Conservation (phyloP, 306 rosid genomes). For the Citrullus colocynthis region DNA sequence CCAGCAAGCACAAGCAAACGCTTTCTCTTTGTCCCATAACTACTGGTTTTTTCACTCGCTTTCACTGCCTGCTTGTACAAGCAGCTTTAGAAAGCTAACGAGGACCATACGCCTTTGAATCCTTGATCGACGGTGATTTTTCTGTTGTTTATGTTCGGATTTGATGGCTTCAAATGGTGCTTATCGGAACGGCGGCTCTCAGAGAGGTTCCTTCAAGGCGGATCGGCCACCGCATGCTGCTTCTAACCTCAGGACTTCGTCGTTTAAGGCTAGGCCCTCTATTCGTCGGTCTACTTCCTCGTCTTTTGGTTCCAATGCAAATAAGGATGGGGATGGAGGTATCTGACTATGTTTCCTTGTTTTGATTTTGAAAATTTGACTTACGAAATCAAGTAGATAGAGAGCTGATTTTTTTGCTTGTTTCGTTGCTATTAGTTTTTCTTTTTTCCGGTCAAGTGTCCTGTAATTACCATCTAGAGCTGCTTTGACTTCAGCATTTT, state of each 20-base stretch:
- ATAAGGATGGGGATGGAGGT: conserved; percentile 32
- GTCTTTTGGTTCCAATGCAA: conserved; percentile 9
- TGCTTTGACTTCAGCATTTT: neutral
- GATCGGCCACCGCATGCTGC: conserved; percentile 25
- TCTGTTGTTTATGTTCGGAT: neutral
- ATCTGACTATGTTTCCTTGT: neutral
- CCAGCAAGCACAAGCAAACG: neutral
- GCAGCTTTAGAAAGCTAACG: neutral
- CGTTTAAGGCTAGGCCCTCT: conserved; percentile 29
- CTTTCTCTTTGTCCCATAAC: conserved; percentile 6
- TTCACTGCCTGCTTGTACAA: neutral
- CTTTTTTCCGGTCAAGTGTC: neutral
- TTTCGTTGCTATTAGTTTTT: neutral
- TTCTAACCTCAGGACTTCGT: conserved; percentile 20
- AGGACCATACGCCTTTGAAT: neutral
- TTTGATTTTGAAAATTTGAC: neutral
- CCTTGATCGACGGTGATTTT: neutral
- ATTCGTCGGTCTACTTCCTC: conserved; percentile 28
- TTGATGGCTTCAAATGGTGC: conserved; percentile 9
- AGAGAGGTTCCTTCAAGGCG: conserved; percentile 19
- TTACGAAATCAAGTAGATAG: neutral
- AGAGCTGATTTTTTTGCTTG: neutral
- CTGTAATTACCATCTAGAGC: neutral
- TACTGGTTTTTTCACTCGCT: neutral
- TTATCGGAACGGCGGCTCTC: conserved; percentile 23